These are phyloP conservation scores for Gastrodia elata DNA, from an alignment of 106 monocot species.

Conservation along the genomic window DNA sequence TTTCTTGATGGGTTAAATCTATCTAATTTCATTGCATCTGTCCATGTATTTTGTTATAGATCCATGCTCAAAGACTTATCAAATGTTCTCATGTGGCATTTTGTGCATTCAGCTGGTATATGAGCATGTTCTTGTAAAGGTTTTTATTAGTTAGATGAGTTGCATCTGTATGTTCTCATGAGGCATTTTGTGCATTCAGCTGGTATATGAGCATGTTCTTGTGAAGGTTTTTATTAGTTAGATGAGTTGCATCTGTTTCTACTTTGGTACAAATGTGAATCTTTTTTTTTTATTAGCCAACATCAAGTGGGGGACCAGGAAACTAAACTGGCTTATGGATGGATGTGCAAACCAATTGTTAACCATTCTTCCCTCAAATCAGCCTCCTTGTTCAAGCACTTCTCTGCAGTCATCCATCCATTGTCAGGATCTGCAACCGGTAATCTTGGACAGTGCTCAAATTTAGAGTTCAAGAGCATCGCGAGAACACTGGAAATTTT, in stretches of 20 bases:
- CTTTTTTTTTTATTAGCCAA: neutral
- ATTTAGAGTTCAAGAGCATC: slow-evolving; percentile 8
- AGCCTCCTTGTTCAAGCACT: neutral
- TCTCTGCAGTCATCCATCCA: neutral
- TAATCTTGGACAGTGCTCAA: neutral
- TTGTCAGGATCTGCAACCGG: neutral
- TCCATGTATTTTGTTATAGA: too few species aligned
- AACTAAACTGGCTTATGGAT: slow-evolving; percentile 2
- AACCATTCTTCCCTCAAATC: neutral
- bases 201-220: neutral
- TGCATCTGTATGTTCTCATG: neutral
- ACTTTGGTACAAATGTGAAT: neutral
- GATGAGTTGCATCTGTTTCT: neutral
- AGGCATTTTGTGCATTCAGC: neutral
- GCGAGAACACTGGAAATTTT: slow-evolving; percentile 20
- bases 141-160: neutral
- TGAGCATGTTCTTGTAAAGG: neutral
- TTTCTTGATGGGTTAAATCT: neutral
- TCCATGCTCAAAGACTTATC: neutral
- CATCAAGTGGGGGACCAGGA: neutral
- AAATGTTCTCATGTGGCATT: neutral
- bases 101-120: neutral
- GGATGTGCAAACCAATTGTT: neutral
- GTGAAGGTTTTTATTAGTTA: neutral
- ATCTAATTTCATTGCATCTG: too few species aligned